Conservation (phyloP, 2,329 filamentous ascomycete genomes). For the Colletotrichum sp. region DNA sequence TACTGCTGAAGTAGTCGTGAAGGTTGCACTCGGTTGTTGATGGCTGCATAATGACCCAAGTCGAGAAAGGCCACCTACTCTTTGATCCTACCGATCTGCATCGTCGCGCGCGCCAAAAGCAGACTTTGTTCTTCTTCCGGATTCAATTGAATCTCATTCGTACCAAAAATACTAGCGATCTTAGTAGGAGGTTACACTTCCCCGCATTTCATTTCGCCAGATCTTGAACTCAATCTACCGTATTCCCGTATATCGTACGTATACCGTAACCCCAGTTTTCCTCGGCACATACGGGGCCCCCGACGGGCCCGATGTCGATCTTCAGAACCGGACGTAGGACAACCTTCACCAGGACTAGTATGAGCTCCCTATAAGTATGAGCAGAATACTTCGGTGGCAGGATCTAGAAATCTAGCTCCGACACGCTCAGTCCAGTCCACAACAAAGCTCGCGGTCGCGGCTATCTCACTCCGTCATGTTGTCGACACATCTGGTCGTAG, state of each 20-base stretch:
- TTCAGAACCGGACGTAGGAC: background rate
- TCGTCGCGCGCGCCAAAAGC: no score
- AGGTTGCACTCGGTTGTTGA: no score
- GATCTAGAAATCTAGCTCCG: background rate
- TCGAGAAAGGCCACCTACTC: no score
- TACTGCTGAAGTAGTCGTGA: rapidly evolving
- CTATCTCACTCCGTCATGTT: background rate
- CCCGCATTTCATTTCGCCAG: background rate
- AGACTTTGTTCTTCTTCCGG: no score
- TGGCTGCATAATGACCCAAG: no score
- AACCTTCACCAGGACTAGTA: background rate
- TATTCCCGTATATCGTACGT: background rate
- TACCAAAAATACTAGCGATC: no score
- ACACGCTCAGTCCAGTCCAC: background rate
- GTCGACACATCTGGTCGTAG: background rate
- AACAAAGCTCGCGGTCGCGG: background rate
- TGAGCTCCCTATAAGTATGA: background rate
- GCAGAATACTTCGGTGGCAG: no score
- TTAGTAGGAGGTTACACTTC: background rate
- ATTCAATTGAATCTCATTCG: no score
- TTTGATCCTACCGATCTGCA: no score
- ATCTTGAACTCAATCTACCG: background rate
- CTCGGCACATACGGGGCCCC: background rate
- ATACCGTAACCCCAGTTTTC: background rate
- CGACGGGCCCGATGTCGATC: background rate